phyloP scores from a whole-genome alignment of 257 asterid genomes.

The Eustoma russellianum region DNA sequence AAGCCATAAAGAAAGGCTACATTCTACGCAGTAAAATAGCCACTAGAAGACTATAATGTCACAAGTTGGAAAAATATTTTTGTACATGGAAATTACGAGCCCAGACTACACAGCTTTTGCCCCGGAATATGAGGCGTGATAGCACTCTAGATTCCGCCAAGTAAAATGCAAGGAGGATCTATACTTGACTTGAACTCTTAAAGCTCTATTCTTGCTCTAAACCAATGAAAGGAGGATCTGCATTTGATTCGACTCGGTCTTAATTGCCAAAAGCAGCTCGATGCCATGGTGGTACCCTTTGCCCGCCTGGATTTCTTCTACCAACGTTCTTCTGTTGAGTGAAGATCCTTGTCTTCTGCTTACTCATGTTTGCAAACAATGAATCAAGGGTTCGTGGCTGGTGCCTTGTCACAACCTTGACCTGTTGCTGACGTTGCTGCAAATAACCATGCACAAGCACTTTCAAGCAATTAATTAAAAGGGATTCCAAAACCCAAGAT shows the following conservation, averaged over 20 bases:
- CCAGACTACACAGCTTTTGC: too few species aligned
- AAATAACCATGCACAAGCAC: not conserved
- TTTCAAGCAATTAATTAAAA: not conserved
- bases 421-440: slow-evolving; percentile 44
- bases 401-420: slow-evolving; percentile 30
- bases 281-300: slow-evolving; percentile 55
- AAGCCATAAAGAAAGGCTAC: too few species aligned
- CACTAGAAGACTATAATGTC: too few species aligned
- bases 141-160: too few species aligned
- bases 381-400: slow-evolving; percentile 79
- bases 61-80: too few species aligned
- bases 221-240: not conserved
- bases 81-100: too few species aligned
- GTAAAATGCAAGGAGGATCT: too few species aligned
- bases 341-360: slow-evolving; percentile 43
- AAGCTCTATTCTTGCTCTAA: too few species aligned
- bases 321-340: slow-evolving; percentile 34
- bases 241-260: not conserved
- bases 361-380: slow-evolving; percentile 57
- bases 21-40: too few species aligned
- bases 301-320: slow-evolving; percentile 48
- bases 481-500: not conserved
- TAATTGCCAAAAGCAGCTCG: slow-evolving; percentile 45
- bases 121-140: too few species aligned
- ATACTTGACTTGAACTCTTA: too few species aligned